A percentile compares a stretch with the other conserved stretches of the same genome.
These are phyloP conservation scores for Boletus calvinii DNA, from an alignment of 1,284 basidiomycete genomes.

Conservation along the genomic window DNA sequence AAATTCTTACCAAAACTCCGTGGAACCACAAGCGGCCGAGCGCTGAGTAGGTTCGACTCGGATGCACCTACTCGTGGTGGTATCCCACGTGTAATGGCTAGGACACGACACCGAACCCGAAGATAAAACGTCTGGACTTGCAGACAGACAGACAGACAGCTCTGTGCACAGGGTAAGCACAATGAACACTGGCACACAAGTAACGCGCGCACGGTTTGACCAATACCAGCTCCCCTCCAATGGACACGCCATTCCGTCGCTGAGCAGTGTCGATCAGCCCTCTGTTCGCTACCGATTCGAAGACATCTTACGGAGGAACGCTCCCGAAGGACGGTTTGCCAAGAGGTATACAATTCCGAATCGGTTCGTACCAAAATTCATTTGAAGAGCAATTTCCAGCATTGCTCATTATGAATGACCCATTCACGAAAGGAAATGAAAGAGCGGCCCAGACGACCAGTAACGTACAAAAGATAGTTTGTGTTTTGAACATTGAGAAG, in stretches of 20 bases:
- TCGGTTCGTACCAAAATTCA: conserved; percentile 19
- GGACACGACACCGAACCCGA: conserved; percentile 11
- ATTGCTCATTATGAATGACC: conserved; percentile 4
- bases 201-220: conserved; percentile 17
- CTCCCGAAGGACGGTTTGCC: conserved; percentile 1
- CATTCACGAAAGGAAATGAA: conserved; percentile 11
- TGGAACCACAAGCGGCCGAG: conserved; percentile 1
- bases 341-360: conserved; percentile 14
- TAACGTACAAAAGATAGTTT: background rate
- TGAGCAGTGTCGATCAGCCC: conserved; percentile 5
- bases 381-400: conserved; percentile 15
- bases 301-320: conserved; percentile 14
- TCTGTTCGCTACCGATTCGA: background rate
- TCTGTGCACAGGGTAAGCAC: conserved; percentile 11
- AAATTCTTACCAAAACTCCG: conserved; percentile 18
- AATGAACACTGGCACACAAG: background rate
- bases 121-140: background rate
- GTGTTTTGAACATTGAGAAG: conserved; percentile 11
- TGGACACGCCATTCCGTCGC: conserved; percentile 11
- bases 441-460: conserved; percentile 3
- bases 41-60: background rate
- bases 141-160: conserved; percentile 18
- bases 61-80: conserved; percentile 6
- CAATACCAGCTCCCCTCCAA: conserved; percentile 15
- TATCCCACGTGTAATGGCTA: conserved; percentile 10